These are phyloP conservation scores for Pleurotus cornucopiae DNA, from an alignment of 768 basidiomycete species.

Conservation along the genomic window DNA sequence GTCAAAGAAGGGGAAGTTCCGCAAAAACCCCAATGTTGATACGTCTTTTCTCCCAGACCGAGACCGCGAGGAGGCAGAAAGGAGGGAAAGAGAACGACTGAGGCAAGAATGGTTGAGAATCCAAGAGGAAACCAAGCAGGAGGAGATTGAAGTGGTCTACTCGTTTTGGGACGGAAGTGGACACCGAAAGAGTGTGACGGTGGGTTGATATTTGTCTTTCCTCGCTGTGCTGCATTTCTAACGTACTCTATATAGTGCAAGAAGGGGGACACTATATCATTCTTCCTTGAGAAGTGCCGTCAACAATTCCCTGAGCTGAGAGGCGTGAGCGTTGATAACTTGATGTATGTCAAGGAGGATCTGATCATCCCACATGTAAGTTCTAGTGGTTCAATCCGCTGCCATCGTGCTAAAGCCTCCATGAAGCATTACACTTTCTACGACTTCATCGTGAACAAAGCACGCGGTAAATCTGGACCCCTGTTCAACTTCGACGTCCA, in stretches of 20 bases:
- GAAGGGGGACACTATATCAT: slow-evolving; percentile 88
- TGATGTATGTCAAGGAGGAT: slow-evolving; percentile 99
- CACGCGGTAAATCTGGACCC: slow-evolving; percentile 96
- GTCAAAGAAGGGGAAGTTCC: slow-evolving; percentile 71
- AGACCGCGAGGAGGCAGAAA: slow-evolving; percentile 92
- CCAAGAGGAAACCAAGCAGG: slow-evolving; percentile 56
- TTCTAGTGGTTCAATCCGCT: slow-evolving; percentile 4
- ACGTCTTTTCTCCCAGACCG: slow-evolving; percentile 98
- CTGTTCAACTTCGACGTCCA: slow-evolving; percentile 99
- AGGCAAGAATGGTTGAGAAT: slow-evolving; percentile 86
- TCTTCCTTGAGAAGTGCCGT: slow-evolving; percentile 90
- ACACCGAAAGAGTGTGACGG: slow-evolving; percentile 87
- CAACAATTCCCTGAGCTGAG: slow-evolving; percentile 91
- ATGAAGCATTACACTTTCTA: slow-evolving; percentile 96
- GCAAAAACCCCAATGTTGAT: slow-evolving; percentile 95
- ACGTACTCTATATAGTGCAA: slow-evolving; percentile 67
- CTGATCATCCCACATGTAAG: slow-evolving; percentile 93
- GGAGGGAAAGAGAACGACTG: slow-evolving; percentile 82
- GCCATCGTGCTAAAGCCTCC: slow-evolving; percentile 4
- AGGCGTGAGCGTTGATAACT: slow-evolving; percentile 87
- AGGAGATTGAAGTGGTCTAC: slow-evolving; percentile 89
- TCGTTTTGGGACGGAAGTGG: slow-evolving; percentile 99
- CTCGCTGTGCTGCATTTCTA: no score
- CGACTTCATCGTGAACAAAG: slow-evolving; percentile 97
- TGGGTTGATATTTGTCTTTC: slow-evolving; percentile 34